These are phyloP conservation scores for Trypanosoma cruzi DNA, from an alignment of 208 protist genomes.

Conservation along the genomic window DNA sequence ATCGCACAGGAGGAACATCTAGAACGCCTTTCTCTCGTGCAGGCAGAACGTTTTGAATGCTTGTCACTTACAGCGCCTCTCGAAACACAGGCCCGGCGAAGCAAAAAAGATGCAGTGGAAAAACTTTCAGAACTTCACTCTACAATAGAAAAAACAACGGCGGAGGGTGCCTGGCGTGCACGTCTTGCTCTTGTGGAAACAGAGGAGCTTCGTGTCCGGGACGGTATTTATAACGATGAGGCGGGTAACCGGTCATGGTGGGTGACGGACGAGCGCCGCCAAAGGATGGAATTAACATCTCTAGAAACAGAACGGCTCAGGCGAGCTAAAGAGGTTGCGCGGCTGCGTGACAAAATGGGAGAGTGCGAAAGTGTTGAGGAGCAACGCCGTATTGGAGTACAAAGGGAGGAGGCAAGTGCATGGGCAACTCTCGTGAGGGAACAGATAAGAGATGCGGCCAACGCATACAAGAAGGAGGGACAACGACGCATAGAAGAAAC, in stretches of 20 bases:
- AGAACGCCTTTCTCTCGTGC: conserved; percentile 20
- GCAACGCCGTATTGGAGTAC: not conserved
- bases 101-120: not conserved
- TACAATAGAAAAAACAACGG: conserved; percentile 8
- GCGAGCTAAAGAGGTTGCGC: not conserved
- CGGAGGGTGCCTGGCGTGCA: not conserved
- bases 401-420: conserved; percentile 9
- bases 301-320: conserved; percentile 1
- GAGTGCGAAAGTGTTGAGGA: not conserved
- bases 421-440: conserved; percentile 17
- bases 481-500: conserved; percentile 12
- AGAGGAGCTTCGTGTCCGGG: conserved; percentile 18
- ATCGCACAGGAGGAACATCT: conserved; percentile 19
- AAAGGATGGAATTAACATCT: not conserved
- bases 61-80: not conserved
- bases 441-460: not conserved
- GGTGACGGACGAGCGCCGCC: conserved; percentile 3
- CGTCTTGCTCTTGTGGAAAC: conserved; percentile 5
- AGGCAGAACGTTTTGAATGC: conserved; percentile 7
- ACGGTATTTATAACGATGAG: conserved; percentile 18
- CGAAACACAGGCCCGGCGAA: not conserved
- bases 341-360: not conserved
- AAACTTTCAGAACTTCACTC: not conserved
- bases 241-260: conserved; percentile 3
- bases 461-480: conserved; percentile 12